These are phyloP conservation scores for Coemansia sp. DNA, from an alignment of 192 early-diverging fungal species.

Conservation along the genomic window DNA sequence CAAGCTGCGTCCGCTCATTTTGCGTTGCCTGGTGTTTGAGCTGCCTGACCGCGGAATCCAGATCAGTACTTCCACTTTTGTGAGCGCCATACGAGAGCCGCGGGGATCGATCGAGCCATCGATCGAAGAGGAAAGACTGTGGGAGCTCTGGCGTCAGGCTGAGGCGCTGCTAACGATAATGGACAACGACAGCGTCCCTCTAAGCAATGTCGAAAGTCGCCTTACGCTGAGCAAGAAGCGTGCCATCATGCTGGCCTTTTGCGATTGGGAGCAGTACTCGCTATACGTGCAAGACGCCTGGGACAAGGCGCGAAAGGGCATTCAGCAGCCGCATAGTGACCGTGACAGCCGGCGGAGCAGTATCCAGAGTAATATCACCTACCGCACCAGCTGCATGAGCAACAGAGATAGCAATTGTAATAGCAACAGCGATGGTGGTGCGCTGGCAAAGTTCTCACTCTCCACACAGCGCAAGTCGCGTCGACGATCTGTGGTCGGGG, in stretches of 20 bases:
- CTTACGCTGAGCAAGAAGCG: conserved; percentile 56
- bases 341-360: conserved; percentile 39
- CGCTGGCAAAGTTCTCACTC: conserved; percentile 36
- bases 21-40: conserved; percentile 55
- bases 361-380: conserved; percentile 22
- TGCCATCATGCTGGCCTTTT: conserved; percentile 55
- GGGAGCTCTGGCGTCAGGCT: conserved; percentile 56
- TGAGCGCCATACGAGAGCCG: conserved; percentile 43
- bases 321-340: conserved; percentile 29
- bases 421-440: conserved; percentile 1
- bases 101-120: conserved; percentile 53
- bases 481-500: conserved; percentile 50
- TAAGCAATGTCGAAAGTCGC: conserved; percentile 32
- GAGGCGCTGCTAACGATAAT: conserved; percentile 56
- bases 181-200: conserved; percentile 54
- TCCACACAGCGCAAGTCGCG: conserved; percentile 47
- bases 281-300: conserved; percentile 54
- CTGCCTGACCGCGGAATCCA: conserved; percentile 52
- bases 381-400: not conserved
- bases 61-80: conserved; percentile 47
- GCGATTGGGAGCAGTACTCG: conserved; percentile 59
- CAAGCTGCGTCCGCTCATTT: conserved; percentile 47
- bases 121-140: conserved; percentile 54
- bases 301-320: conserved; percentile 50
- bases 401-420: conserved; percentile 8